Conservation (phyloP, 2,329 filamentous ascomycete genomes). For the Ilyonectria sp. region DNA sequence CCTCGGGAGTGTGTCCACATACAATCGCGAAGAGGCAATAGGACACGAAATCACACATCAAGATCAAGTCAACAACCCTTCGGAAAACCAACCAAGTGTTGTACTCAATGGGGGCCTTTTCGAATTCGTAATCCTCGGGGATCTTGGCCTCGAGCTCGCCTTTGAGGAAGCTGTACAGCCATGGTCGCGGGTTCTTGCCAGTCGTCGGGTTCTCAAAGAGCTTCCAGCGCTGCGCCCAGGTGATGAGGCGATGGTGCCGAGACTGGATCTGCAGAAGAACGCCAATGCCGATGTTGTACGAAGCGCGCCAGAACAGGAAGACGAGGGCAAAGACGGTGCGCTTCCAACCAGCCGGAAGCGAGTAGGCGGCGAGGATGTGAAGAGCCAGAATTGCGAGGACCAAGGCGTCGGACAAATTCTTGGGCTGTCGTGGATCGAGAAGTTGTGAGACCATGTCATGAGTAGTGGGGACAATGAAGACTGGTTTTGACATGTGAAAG, state of each 20-base stretch:
- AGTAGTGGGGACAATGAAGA: slow-evolving; percentile 95
- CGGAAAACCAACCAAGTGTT: slow-evolving; percentile 99
- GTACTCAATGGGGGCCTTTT: slow-evolving; percentile 95
- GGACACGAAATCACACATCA: slow-evolving; percentile 99
- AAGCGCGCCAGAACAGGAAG: slow-evolving; percentile 93
- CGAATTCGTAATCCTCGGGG: slow-evolving; percentile 92
- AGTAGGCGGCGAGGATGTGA: slow-evolving; percentile 82
- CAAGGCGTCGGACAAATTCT: slow-evolving; percentile 89
- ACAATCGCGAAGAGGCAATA: slow-evolving; percentile 97
- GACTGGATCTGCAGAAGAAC: slow-evolving; percentile 92
- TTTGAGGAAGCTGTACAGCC: slow-evolving; percentile 88
- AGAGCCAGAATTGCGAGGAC: slow-evolving; percentile 84
- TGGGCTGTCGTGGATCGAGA: slow-evolving; percentile 93
- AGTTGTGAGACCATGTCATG: slow-evolving; percentile 99
- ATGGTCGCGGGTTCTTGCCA: slow-evolving; percentile 87
- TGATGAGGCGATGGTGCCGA: slow-evolving; percentile 86
- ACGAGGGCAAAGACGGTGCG: slow-evolving; percentile 84
- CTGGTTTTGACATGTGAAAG: slow-evolving; percentile 63
- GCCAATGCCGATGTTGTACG: slow-evolving; percentile 96
- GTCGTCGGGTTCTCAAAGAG: slow-evolving; percentile 88
- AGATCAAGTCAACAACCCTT: slow-evolving; percentile 93
- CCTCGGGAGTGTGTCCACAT: slow-evolving; percentile 81
- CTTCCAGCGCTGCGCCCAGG: slow-evolving; percentile 88
- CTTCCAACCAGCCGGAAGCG: slow-evolving; percentile 78
- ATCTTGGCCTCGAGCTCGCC: slow-evolving; percentile 95